Conservation (phyloP, 2,329 filamentous ascomycete genomes). For the Shiraia sp. region DNA sequence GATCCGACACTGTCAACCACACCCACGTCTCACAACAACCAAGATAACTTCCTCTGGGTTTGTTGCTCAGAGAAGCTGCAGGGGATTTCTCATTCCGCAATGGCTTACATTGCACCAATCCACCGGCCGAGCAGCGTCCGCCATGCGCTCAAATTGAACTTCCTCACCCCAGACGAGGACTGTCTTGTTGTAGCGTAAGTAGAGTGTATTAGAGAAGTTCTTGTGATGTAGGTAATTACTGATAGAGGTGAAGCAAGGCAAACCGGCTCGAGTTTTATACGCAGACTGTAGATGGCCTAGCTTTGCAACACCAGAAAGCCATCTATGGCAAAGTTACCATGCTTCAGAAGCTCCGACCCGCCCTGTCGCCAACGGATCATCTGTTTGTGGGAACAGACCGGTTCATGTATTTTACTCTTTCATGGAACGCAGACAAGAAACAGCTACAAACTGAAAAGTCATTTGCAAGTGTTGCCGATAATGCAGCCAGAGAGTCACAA, state of each 20-base stretch:
- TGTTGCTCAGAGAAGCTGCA: conserved; percentile 14
- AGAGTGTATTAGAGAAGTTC: not conserved
- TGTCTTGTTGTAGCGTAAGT: conserved; percentile 86
- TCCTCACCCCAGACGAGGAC: conserved; percentile 74
- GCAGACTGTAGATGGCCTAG: conserved; percentile 61
- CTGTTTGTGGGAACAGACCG: conserved; percentile 91
- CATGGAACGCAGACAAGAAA: conserved; percentile 69
- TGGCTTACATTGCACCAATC: conserved; percentile 95
- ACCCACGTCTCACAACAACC: conserved; percentile 2
- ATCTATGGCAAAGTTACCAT: conserved; percentile 88
- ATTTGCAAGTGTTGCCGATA: conserved; percentile 64
- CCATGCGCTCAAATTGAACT: conserved; percentile 79
- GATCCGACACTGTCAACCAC: conserved; percentile 21
- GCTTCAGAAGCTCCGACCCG: conserved; percentile 77
- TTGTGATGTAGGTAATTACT: conserved; percentile 13
- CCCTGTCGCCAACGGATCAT: conserved; percentile 74
- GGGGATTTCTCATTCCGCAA: conserved; percentile 45
- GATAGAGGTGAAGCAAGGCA: conserved; percentile 61
- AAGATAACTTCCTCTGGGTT: not conserved
- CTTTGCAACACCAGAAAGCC: conserved; percentile 68
- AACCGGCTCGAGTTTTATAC: conserved; percentile 87
- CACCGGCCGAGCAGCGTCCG: conserved; percentile 90
- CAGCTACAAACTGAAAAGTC: conserved; percentile 61
- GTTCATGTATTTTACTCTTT: conserved; percentile 86
- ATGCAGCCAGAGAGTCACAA: conserved; percentile 71